Evolutionary conservation across 345 rosid genomes (phyloP).

Genomic region (Nasturtium officinale): DNA sequence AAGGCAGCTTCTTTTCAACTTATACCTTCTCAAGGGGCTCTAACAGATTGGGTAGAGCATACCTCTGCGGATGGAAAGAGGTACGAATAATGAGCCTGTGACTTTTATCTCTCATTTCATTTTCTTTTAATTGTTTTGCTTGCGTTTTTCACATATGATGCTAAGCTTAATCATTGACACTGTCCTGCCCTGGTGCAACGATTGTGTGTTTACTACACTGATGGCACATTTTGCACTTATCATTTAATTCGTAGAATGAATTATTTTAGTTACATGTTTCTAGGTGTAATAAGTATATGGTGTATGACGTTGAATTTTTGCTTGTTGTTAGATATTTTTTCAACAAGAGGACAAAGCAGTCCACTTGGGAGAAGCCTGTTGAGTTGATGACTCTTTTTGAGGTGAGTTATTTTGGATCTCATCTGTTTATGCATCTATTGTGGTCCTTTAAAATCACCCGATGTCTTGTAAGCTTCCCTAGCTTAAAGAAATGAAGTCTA

Average conservation of each 20-base stretch:
- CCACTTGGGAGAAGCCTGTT: slow-evolving; percentile 93
- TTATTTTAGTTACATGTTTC: slow-evolving; percentile 16
- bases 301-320: slow-evolving; percentile 24
- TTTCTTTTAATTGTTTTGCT: slow-evolving; percentile 1
- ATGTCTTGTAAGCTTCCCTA: slow-evolving; percentile 29
- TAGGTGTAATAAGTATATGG: slow-evolving; percentile 17
- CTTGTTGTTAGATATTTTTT: slow-evolving; percentile 69
- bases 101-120: slow-evolving; percentile 7
- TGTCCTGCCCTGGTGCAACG: slow-evolving; percentile 11
- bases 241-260: slow-evolving; percentile 16
- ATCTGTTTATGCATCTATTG: slow-evolving; percentile 16
- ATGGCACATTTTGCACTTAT: slow-evolving; percentile 8
- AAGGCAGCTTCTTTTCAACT: slow-evolving; percentile 38
- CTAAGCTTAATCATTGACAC: slow-evolving; percentile 8
- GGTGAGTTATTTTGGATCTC: slow-evolving; percentile 55
- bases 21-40: slow-evolving; percentile 48
- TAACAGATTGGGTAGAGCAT: slow-evolving; percentile 88
- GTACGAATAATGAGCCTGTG: slow-evolving; percentile 45
- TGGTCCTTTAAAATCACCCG: background rate
- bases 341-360: slow-evolving; percentile 77
- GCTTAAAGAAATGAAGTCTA: slow-evolving; percentile 22
- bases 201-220: slow-evolving; percentile 9
- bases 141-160: slow-evolving; percentile 16
- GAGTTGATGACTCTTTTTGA: slow-evolving; percentile 92
- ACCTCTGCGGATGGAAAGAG: slow-evolving; percentile 77